These are phyloP conservation scores for Boletales sp. DNA, from an alignment of 768 basidiomycete species.

Conservation along the genomic window DNA sequence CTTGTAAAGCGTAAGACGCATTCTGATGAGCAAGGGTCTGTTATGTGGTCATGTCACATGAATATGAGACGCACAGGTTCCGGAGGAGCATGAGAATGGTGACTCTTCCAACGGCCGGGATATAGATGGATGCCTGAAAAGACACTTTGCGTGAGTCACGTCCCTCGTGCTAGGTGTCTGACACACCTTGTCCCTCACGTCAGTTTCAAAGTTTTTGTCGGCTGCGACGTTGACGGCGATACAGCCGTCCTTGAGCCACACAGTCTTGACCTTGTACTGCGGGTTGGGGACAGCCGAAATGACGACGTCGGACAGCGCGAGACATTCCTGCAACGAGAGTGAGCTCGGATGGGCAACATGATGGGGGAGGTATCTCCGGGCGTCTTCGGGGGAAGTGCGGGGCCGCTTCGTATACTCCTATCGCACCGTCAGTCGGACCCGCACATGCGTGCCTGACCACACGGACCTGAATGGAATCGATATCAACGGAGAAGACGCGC, in stretches of 20 bases:
- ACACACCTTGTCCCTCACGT: conserved; percentile 85
- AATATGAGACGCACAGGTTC: conserved; percentile 66
- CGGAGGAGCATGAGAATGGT: conserved; percentile 97
- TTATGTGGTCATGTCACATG: conserved; percentile 6
- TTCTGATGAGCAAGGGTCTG: conserved; percentile 10
- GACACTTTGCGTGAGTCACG: conserved; percentile 8
- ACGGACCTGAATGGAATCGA: conserved; percentile 82
- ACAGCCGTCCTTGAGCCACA: conserved; percentile 89
- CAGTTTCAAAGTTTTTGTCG: conserved; percentile 94
- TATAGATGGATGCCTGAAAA: conserved; percentile 77
- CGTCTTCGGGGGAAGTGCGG: conserved; percentile 33
- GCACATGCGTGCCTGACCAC: too few relatives aligned
- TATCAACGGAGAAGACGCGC: conserved; percentile 90
- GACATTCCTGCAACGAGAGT: conserved; percentile 72
- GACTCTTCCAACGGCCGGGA: conserved; percentile 96
- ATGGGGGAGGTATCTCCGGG: conserved; percentile 73
- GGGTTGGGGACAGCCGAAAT: conserved; percentile 88
- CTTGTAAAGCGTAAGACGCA: conserved; percentile 29
- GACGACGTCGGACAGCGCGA: conserved; percentile 87
- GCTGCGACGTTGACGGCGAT: conserved; percentile 89
- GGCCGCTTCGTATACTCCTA: conserved; percentile 95
- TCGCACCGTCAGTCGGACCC: too few relatives aligned
- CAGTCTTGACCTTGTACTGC: conserved; percentile 85
- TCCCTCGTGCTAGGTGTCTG: background rate
- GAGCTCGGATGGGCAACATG: conserved; percentile 75